Base-by-base conservation (phyloP, 2,329 filamentous ascomycete species). In the Neonectria hederae region DNA sequence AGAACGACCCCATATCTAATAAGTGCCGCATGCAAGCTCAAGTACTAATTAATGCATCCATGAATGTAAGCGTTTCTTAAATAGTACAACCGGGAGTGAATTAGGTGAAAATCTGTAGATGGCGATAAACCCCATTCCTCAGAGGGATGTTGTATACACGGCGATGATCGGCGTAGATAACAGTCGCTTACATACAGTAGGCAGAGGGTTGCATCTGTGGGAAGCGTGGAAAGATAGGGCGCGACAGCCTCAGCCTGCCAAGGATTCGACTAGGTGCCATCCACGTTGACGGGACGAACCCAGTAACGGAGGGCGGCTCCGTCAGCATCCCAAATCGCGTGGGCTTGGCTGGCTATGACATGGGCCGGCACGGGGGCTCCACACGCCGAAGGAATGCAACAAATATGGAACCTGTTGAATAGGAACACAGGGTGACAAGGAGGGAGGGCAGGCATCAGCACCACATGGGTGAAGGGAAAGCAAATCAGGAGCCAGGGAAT, bases 321-420 rank as follows among this genome's bases (percentile, higher is more conserved):
- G 65, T 69, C 66, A 67, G 62, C 65, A 69, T 67, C 61, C 65
- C 65, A 67, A 69, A 65, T 67, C 54, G 28, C 55, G 24, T 67
- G 59, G 66, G 32, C 46, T 66, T 54, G 54, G 46, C 30, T n/a
- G 52, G 40, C 24, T 6, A 43, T 54, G 42, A 54, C 42, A 62
- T 48, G 54, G 49, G 26, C 63, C 54, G 49, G 45, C 28, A 61
- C 53, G 42, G 32, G 32, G 60, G 40, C 57, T 57, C 65, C 56
- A 64, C 59, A 57, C 51, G 43, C 49, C 52, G 21, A 64, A 62
- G 43, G 54, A 55, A 45, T 26, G 45, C 40, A 54, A 45, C 53
- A 38, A 32, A 28, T 43, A 22, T 52, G 48, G 30, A n/a, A 40
- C 19, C 7, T 55, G 52, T 51, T 56, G 43, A 38, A 22, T 22